Percentiles rank a stretch among this genome's conserved stretches.
These are phyloP conservation scores for Cicer bijugum DNA, from an alignment of 306 rosid species.

Conservation along the genomic window DNA sequence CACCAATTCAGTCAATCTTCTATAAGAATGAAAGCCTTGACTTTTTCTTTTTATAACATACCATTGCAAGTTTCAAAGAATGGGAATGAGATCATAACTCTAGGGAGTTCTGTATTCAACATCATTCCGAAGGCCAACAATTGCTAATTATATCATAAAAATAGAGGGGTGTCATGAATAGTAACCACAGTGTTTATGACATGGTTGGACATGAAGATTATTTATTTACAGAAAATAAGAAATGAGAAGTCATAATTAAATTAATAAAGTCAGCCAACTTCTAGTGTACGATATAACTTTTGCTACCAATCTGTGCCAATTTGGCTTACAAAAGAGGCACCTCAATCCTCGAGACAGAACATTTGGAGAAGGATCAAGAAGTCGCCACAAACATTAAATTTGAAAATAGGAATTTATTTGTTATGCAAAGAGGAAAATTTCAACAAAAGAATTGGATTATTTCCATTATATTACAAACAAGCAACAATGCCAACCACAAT, in stretches of 20 bases:
- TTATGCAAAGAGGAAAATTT: slow-evolving; percentile 30
- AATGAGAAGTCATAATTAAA: not conserved
- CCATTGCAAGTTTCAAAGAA: slow-evolving; percentile 1
- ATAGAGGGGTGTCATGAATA: slow-evolving; percentile 13
- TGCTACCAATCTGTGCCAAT: slow-evolving; percentile 1
- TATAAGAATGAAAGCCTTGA: not conserved
- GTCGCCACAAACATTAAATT: slow-evolving; percentile 28
- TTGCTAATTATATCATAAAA: slow-evolving; percentile 5
- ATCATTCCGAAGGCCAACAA: not conserved
- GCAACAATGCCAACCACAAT: slow-evolving; percentile 19
- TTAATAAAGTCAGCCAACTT: not conserved
- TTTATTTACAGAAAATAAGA: not conserved
- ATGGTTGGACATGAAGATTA: not conserved
- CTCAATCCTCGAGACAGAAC: slow-evolving; percentile 20
- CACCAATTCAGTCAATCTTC: slow-evolving; percentile 1
- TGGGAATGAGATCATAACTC: slow-evolving; percentile 19
- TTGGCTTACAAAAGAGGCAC: slow-evolving; percentile 20
- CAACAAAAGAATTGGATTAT: slow-evolving; percentile 7
- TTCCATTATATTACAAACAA: slow-evolving; percentile 13
- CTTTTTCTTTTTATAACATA: not conserved
- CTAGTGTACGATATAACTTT: slow-evolving; percentile 19
- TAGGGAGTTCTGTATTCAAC: slow-evolving; percentile 6
- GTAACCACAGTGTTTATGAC: slow-evolving; percentile 26
- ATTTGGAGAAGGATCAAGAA: slow-evolving; percentile 27
- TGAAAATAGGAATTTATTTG: slow-evolving; percentile 6